These are phyloP conservation scores for Stephanodiscus minutulus DNA, from an alignment of 108 stramenopile genomes.

Conservation along the genomic window DNA sequence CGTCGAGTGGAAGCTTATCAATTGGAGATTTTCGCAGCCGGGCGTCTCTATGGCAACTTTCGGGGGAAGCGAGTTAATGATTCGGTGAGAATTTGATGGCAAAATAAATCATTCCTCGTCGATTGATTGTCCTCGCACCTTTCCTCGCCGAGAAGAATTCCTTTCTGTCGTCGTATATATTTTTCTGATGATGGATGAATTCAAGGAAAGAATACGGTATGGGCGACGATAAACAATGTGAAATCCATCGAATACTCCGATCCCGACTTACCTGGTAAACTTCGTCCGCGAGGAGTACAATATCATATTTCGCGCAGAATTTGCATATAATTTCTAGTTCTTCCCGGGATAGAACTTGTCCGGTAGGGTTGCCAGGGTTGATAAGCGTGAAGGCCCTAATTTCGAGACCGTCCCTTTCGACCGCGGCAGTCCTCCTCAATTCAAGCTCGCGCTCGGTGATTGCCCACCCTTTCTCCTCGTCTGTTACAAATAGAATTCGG, in stretches of 20 bases:
- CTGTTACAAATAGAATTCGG: constrained; percentile 13
- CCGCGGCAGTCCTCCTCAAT: constrained; percentile 61
- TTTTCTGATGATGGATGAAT: constrained; percentile 70
- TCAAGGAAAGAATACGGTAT: background rate
- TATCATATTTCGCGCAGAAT: constrained; percentile 77
- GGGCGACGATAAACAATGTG: background rate
- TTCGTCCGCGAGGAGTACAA: constrained; percentile 92
- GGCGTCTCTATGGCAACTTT: constrained; percentile 58
- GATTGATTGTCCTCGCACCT: constrained; percentile 22
- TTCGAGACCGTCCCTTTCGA: constrained; percentile 62
- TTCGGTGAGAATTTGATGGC: background rate
- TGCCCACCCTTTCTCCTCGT: constrained; percentile 84
- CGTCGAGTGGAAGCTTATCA: constrained; percentile 92
- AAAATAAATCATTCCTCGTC: background rate
- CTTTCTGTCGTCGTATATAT: constrained; percentile 80
- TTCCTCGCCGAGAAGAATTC: constrained; percentile 83
- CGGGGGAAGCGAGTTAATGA: background rate
- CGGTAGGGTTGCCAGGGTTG: constrained; percentile 98
- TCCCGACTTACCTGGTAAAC: constrained; percentile 46
- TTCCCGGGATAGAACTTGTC: constrained; percentile 75
- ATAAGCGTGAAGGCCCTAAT: constrained; percentile 86
- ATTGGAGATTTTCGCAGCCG: constrained; percentile 72
- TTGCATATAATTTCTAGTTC: constrained; percentile 80
- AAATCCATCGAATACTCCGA: background rate
- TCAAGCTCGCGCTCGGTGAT: constrained; percentile 73